phyloP scores from a whole-genome alignment of 1,284 basidiomycete genomes.

The Puccinia coronata region DNA sequence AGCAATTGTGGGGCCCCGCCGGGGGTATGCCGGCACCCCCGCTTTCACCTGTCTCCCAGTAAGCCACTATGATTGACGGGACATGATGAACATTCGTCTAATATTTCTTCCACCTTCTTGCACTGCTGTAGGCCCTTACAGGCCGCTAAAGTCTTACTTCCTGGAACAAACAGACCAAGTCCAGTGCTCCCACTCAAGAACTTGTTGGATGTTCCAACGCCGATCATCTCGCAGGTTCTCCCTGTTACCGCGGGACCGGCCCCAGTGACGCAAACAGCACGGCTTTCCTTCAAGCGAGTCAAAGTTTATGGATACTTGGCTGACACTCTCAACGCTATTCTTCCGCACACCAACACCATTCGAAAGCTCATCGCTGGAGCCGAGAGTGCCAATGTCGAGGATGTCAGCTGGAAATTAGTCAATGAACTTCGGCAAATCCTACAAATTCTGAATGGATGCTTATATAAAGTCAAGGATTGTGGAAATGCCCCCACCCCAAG shows the following conservation, averaged over 20 bases:
- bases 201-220: neutral
- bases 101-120: no score
- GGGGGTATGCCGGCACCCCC: neutral
- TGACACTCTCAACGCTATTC: neutral
- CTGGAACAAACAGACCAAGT: neutral
- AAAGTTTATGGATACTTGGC: neutral
- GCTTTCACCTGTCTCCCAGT: neutral
- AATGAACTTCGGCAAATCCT: constrained; percentile 3
- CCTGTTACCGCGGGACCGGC: neutral
- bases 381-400: neutral
- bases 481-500: constrained; percentile 4
- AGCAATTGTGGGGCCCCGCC: no score
- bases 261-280: neutral
- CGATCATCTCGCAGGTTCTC: neutral
- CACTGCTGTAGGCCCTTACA: no score
- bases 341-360: neutral
- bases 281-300: constrained; percentile 11
- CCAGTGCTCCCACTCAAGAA: neutral
- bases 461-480: neutral
- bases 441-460: neutral
- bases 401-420: neutral
- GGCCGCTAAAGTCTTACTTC: neutral
- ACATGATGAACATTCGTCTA: no score
- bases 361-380: neutral
- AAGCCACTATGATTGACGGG: neutral